A percentile compares a stretch with the other conserved stretches of the same genome.
These are phyloP conservation scores for Paecilomyces niveus DNA, from an alignment of 2,329 filamentous ascomycete species.

Conservation along the genomic window DNA sequence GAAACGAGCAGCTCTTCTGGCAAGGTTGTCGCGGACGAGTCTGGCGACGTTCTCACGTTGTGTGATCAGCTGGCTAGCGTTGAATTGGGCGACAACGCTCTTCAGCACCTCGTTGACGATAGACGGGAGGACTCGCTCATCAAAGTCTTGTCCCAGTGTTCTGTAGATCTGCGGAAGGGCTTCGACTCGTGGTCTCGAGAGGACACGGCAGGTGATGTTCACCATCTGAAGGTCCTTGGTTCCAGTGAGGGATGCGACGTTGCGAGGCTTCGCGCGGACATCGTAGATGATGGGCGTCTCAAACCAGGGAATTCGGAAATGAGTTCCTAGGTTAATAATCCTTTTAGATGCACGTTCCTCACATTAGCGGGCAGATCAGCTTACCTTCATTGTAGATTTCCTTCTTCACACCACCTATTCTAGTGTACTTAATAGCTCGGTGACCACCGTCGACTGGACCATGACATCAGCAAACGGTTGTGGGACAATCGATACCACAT, in stretches of 20 bases:
- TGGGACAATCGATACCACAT: not conserved
- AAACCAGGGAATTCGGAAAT: slow-evolving; percentile 92
- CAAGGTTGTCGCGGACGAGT: slow-evolving; percentile 87
- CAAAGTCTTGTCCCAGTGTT: slow-evolving; percentile 90
- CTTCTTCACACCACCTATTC: slow-evolving; percentile 84
- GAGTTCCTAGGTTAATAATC: slow-evolving; percentile 61
- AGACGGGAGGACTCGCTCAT: slow-evolving; percentile 90
- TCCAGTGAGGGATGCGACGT: slow-evolving; percentile 91
- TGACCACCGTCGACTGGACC: slow-evolving; percentile 85
- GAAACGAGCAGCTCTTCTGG: slow-evolving; percentile 84
- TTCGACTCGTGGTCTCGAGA: slow-evolving; percentile 80
- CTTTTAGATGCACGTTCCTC: not conserved
- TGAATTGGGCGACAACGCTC: slow-evolving; percentile 98
- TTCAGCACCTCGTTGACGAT: slow-evolving; percentile 99
- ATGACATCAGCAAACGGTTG: slow-evolving; percentile 1
- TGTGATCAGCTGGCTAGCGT: slow-evolving; percentile 95
- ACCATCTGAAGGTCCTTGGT: slow-evolving; percentile 99
- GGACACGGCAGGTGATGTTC: slow-evolving; percentile 99
- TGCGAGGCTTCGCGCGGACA: slow-evolving; percentile 93
- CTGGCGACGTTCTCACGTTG: slow-evolving; percentile 94
- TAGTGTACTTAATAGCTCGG: slow-evolving; percentile 96
- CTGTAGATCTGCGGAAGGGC: slow-evolving; percentile 95
- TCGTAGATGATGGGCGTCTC: slow-evolving; percentile 96
- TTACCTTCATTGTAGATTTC: slow-evolving; percentile 93
- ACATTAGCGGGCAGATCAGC: not conserved